Evolutionary conservation across 495 filamentous ascomycete species (phyloP).

Genomic region (Aspergillus steynii): DNA sequence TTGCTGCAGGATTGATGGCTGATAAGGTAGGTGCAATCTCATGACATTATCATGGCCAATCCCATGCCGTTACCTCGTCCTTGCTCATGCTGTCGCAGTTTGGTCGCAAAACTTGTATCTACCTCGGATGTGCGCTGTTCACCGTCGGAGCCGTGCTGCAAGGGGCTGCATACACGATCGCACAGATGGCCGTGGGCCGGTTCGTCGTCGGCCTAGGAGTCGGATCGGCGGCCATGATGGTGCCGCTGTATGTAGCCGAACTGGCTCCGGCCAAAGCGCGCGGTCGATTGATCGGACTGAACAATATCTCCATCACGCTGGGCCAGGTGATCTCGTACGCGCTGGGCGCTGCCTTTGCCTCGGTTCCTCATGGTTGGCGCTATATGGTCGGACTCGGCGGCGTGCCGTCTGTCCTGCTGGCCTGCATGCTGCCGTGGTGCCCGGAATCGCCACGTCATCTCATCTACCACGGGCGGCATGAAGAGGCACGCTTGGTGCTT

Average conservation of each 20-base stretch:
- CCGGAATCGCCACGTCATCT: conserved; percentile 57
- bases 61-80: background rate
- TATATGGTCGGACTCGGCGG: conserved; percentile 55
- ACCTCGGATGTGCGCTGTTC: conserved; percentile 50
- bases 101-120: conserved; percentile 53
- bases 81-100: conserved; percentile 15
- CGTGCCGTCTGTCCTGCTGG: conserved; percentile 48
- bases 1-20: conserved; percentile 51
- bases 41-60: background rate
- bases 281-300: conserved; percentile 55
- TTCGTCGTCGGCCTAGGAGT: conserved; percentile 55
- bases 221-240: conserved; percentile 55
- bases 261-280: conserved; percentile 51
- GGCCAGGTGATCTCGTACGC: conserved; percentile 55
- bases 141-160: conserved; percentile 46
- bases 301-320: conserved; percentile 58
- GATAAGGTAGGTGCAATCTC: conserved; percentile 30
- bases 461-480: conserved; percentile 42
- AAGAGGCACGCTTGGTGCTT: conserved; percentile 41
- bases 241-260: conserved; percentile 48
- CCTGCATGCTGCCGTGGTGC: conserved; percentile 44
- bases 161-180: conserved; percentile 47
- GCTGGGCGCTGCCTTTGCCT: conserved; percentile 53
- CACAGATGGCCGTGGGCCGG: conserved; percentile 53
- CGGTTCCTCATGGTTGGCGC: conserved; percentile 51